Percentiles rank a stretch among this genome's conserved stretches.
These are phyloP conservation scores for Termitomyces sp. DNA, from an alignment of 768 basidiomycete species.

Conservation along the genomic window DNA sequence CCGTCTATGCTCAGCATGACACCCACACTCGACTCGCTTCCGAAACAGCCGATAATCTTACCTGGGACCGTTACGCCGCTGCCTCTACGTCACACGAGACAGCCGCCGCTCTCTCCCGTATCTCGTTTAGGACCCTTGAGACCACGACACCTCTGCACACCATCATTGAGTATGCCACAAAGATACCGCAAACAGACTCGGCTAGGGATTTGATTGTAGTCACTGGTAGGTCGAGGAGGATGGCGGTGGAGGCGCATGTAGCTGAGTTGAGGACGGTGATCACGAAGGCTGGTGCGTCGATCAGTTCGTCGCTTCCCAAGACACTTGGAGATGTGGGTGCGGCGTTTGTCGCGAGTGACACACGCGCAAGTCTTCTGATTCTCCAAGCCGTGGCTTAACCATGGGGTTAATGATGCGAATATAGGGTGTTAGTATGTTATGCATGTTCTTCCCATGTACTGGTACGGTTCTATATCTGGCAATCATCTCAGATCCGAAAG, in stretches of 20 bases:
- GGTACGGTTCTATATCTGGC: not conserved
- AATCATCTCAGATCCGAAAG: not conserved
- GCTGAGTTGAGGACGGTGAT: constrained; percentile 52
- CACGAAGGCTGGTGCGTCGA: constrained; percentile 29
- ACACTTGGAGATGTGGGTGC: constrained; percentile 75
- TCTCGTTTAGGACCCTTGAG: constrained; percentile 50
- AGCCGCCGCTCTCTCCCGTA: constrained; percentile 35
- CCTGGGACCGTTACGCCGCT: constrained; percentile 65
- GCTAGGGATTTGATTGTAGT: constrained; percentile 54
- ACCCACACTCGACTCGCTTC: constrained; percentile 69
- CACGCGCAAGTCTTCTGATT: constrained; percentile 46
- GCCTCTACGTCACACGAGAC: constrained; percentile 19
- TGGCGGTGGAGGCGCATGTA: constrained; percentile 53
- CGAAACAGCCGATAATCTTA: constrained; percentile 74
- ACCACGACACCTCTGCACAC: constrained; percentile 54
- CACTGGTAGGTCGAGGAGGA: constrained; percentile 67
- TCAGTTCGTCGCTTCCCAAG: constrained; percentile 57
- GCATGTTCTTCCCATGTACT: not conserved
- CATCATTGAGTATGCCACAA: constrained; percentile 36
- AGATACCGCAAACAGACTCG: constrained; percentile 19
- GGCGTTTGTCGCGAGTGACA: not conserved
- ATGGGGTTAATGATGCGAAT: not conserved
- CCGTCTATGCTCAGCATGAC: constrained; percentile 61
- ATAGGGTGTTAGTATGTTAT: not conserved
- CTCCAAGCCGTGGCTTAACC: constrained; percentile 30